Evolutionary conservation across 306 rosid species (phyloP).

Genomic region (Fragaria iinumae): DNA sequence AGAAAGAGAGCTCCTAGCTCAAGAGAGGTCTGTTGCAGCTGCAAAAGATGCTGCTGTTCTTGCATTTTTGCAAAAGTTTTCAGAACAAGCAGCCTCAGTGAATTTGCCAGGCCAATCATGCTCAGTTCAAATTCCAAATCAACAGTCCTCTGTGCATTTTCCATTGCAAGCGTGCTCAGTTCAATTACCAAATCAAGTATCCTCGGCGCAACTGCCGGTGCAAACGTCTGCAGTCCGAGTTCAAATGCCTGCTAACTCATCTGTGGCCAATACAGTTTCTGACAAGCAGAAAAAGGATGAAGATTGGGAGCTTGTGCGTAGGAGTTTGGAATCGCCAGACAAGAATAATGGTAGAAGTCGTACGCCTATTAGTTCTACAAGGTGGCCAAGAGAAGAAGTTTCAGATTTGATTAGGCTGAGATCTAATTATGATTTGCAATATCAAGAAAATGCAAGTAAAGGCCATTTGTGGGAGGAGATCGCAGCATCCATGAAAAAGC

Average conservation of each 20-base stretch:
- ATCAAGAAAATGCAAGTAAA: constrained; percentile 55
- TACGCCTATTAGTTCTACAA: constrained; percentile 41
- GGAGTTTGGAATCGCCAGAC: constrained; percentile 31
- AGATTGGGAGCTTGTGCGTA: constrained; percentile 18
- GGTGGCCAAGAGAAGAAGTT: constrained; percentile 89
- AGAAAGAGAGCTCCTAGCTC: constrained; percentile 62
- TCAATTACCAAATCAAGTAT: constrained; percentile 27
- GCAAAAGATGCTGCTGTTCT: constrained; percentile 79
- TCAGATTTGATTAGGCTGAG: constrained; percentile 68
- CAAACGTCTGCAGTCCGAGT: constrained; percentile 3
- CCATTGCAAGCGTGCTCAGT: constrained; percentile 35
- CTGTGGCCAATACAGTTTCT: constrained; percentile 13
- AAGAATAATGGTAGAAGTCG: constrained; percentile 34
- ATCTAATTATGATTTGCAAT: constrained; percentile 49
- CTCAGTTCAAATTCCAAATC: constrained; percentile 38
- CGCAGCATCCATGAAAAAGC: constrained; percentile 55
- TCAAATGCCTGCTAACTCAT: constrained; percentile 19
- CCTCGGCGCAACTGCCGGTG: not conserved
- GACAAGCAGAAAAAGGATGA: constrained; percentile 36
- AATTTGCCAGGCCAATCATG: constrained; percentile 38
- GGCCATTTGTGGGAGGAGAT: constrained; percentile 81
- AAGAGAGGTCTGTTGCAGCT: constrained; percentile 66
- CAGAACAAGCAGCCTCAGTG: constrained; percentile 38
- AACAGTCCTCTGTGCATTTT: constrained; percentile 22
- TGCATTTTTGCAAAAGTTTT: constrained; percentile 49